Evolutionary conservation across 306 rosid genomes (phyloP), one percentile per base, ranked within the genome.

Genomic region (Prunus mira): DNA sequence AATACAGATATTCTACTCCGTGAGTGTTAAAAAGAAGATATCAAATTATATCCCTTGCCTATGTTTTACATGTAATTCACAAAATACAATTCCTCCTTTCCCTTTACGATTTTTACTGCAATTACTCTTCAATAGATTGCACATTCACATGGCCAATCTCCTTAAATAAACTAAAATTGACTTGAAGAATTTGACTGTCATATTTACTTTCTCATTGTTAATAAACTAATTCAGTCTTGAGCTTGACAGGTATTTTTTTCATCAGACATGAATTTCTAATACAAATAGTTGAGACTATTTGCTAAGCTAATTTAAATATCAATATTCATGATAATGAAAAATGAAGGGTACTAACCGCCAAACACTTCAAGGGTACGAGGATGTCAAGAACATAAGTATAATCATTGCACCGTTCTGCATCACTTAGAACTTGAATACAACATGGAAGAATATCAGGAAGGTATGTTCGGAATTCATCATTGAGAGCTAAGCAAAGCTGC

Each of bases 401-500:
- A 84, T 95, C 90, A 76, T 91, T 95, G 85, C 82, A 88, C 64
- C 99, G 88, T 76, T 92, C 99, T 54, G 97, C 97, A 72, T 95
- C 99, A 84, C 99, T 87, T 63, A 95, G 86, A 74, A 95, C 96
- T 86, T 92, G 99, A 79, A 95, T 89, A 68, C 99, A 95, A 78
- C 92, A 88, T 7, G 99, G 99, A 75, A 95, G 92, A 86, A 95
- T 92, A 76, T 65, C 81, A 32, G 88, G 97, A 76, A 95, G 99
- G 84, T 91, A 83, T 60, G 87, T 90, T 82, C 97, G 85, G 84
- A 95, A 95, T 72, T 95, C 99, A 62, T 95, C 99, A 25, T 95
- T 95, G 15, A 95, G 97, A 79, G 98, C 99, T 89, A 95, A 78
- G 79, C 99, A 92, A 88, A 95, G 97, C 69, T 95, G 97, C 80